Conservation (phyloP, 805 yeast genomes). For the Saccharomycopsis fermentans region DNA sequence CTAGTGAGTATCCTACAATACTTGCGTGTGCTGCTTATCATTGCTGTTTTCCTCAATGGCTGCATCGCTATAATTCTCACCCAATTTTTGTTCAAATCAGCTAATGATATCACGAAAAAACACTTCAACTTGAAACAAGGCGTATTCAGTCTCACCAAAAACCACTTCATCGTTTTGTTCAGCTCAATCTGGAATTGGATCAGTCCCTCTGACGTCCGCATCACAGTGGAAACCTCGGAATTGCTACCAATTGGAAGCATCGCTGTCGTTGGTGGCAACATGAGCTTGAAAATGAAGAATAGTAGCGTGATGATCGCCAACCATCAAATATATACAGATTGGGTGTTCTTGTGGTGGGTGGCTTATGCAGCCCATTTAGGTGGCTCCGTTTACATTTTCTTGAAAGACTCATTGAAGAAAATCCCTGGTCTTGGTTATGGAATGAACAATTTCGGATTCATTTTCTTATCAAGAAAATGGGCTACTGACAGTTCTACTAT, state of each 20-base stretch:
- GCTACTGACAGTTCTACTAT: conserved; percentile 48
- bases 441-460: conserved; percentile 67
- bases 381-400: conserved; percentile 57
- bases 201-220: conserved; percentile 41
- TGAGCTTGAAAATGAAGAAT: conserved; percentile 28
- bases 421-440: conserved; percentile 81
- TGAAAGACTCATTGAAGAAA: conserved; percentile 61
- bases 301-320: conserved; percentile 68
- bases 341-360: conserved; percentile 87
- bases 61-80: conserved; percentile 35
- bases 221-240: conserved; percentile 35
- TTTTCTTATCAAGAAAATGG: conserved; percentile 83
- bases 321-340: conserved; percentile 90
- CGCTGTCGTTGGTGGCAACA: conserved; percentile 21
- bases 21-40: conserved; percentile 21
- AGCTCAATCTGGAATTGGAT: conserved; percentile 39
- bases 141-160: conserved; percentile 44
- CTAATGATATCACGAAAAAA: conserved; percentile 26
- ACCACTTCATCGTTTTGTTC: conserved; percentile 45
- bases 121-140: conserved; percentile 27
- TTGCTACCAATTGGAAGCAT: conserved; percentile 29
- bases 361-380: conserved; percentile 58
- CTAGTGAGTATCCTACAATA: conserved; percentile 19
- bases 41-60: conserved; percentile 28
- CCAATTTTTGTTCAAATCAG: conserved; percentile 32